phyloP scores from a whole-genome alignment of 2,329 filamentous ascomycete genomes.

The Diaporthe vaccinii region DNA sequence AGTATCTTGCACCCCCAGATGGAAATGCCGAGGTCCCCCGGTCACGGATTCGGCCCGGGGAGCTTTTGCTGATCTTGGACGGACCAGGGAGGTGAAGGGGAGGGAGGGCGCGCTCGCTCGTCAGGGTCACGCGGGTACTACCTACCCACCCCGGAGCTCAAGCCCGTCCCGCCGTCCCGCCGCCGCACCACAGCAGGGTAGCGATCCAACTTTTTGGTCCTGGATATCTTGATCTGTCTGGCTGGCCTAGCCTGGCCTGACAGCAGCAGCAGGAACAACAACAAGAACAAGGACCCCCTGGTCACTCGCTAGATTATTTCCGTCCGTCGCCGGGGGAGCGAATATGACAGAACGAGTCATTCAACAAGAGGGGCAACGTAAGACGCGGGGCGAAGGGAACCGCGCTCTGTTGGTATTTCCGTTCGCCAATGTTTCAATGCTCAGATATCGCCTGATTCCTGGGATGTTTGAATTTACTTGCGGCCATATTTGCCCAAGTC shows the following conservation, averaged over 20 bases:
- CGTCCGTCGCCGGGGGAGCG: not conserved
- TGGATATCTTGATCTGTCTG: not conserved
- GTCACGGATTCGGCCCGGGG: constrained; percentile 24
- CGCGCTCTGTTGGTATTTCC: constrained; percentile 14
- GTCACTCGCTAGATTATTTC: not conserved
- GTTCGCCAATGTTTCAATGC: constrained; percentile 25
- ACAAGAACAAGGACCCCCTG: not conserved
- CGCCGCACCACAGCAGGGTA: not conserved
- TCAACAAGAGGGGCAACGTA: not conserved
- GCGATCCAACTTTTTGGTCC: not conserved
- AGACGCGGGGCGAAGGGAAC: not conserved
- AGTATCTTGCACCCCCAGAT: no score
- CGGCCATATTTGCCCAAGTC: not conserved
- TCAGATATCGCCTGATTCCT: not conserved
- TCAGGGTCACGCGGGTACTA: not conserved
- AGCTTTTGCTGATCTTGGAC: not conserved
- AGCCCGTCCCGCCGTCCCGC: constrained; percentile 3
- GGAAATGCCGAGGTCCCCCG: constrained; percentile 17
- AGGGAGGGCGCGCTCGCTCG: no score
- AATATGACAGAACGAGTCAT: constrained; percentile 19
- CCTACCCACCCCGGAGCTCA: not conserved
- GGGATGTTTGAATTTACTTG: not conserved
- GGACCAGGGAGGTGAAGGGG: not conserved
- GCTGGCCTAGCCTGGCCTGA: not conserved
- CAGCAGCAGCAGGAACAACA: not conserved